Base-by-base conservation (phyloP, 225 moss, liverwort and hornwort genomes). In the Straminergon stramineum region DNA sequence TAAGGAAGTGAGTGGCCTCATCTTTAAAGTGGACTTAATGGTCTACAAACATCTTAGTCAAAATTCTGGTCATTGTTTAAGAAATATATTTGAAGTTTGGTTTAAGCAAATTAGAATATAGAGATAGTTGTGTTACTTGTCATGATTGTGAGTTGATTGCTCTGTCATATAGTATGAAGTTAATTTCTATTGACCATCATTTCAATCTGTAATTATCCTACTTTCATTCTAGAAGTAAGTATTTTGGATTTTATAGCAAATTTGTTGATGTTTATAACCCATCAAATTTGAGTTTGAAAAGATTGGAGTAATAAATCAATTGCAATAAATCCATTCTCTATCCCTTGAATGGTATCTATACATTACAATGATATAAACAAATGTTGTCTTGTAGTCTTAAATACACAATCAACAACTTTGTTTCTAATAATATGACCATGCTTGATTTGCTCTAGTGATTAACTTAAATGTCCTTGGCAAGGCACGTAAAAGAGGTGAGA, bases 401-500 rank as follows among this genome's bases (percentile, higher is more conserved):
- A 89, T 34, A 62, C 1, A 9, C 48, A 35, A 4, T 64, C 21
- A 28, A n/a, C 5, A 75, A 27, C 28, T 48, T 45, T 90, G 13
- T 65, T 55, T 55, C 24, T 65, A 7, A 64, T 3, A 10, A 11
- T 37, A 4, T 48, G 2, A 84, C 15, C 7, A 20, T 84, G 17
- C 41, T 71, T 87, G 3, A 3, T 87, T 7, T 78, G 9, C 6
- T 19, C 7, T 37, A 81, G 53, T 28, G 22, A 85, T 82, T 93
- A 85, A 92, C 39, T 93, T 90, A 22, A 88, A 87, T 88, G 66
- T 82, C 52, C 37, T 84, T 92, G 92, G 60, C 92, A 96, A 98
- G 98, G 98, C 96, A 85, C 86, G 3, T 70, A 91, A 90, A 89
- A 95, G 90, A 78, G 96, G 96, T 23, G 92, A 97, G 91, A 95